Evolutionary conservation across 306 rosid species (phyloP).

Genomic region (Quercus dentata): DNA sequence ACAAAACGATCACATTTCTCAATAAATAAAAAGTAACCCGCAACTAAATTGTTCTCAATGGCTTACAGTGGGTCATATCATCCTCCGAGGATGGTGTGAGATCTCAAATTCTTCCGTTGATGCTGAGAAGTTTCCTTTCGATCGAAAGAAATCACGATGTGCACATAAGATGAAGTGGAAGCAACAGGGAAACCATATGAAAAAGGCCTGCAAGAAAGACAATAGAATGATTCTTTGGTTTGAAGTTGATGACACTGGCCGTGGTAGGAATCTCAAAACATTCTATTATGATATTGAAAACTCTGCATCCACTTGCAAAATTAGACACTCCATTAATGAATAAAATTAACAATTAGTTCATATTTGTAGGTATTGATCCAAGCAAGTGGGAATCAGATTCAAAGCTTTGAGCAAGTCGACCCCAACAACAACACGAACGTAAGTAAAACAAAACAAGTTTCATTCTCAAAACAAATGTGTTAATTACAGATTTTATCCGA

Average conservation of each 20-base stretch:
- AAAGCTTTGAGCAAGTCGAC: conserved; percentile 99
- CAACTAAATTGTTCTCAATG: conserved; percentile 24
- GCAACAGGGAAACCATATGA: conserved; percentile 53
- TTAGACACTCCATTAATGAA: neutral
- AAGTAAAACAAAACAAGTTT: conserved; percentile 29
- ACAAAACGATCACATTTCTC: neutral
- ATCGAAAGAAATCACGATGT: conserved; percentile 54
- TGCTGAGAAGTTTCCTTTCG: conserved; percentile 35
- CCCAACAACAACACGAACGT: conserved; percentile 98
- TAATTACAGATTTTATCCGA: neutral
- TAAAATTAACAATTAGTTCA: neutral
- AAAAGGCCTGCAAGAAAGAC: conserved; percentile 53
- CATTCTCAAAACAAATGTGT: neutral
- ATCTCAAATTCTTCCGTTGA: conserved; percentile 33
- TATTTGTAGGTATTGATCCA: conserved; percentile 78
- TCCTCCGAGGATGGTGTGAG: conserved; percentile 92
- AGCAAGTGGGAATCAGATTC: conserved; percentile 95
- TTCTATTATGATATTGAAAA: conserved; percentile 9
- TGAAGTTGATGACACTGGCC: conserved; percentile 96
- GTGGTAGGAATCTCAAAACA: conserved; percentile 59
- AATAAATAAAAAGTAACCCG: conserved; percentile 12
- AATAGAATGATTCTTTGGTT: conserved; percentile 80
- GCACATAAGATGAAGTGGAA: conserved; percentile 59
- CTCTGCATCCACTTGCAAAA: neutral
- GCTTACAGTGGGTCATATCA: conserved; percentile 86